Conservation (phyloP, 805 yeast genomes). For the Candida morakotiae region DNA sequence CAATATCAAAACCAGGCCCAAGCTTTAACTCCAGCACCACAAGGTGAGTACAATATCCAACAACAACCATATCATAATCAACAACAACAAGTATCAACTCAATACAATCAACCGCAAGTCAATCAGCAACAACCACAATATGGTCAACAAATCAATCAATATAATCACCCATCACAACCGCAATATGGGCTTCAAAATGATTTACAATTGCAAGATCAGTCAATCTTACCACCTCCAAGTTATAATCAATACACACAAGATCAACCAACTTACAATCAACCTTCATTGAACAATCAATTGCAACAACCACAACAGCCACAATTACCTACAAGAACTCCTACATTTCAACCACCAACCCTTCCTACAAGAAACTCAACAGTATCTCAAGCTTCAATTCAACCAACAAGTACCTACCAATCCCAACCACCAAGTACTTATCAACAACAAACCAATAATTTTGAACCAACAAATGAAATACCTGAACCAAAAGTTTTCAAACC, state of each 20-base stretch:
- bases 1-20: not conserved
- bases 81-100: not conserved
- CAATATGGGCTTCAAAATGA: conserved; percentile 7
- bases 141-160: not conserved
- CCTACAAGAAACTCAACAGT: conserved; percentile 2
- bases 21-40: conserved; percentile 4
- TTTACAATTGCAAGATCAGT: conserved; percentile 3
- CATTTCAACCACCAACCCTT: conserved; percentile 2
- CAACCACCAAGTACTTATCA: not conserved
- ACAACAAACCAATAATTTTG: not conserved
- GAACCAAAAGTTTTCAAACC: conserved; percentile 16
- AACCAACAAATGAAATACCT: conserved; percentile 9
- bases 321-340: conserved; percentile 5
- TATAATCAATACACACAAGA: conserved; percentile 1
- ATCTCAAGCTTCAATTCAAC: too few species aligned
- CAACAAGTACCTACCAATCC: too few species aligned
- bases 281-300: conserved; percentile 4
- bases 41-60: conserved; percentile 3
- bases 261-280: conserved; percentile 5
- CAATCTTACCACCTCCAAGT: conserved; percentile 5
- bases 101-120: conserved; percentile 7
- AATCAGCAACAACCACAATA: conserved; percentile 7
- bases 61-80: not conserved
- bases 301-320: conserved; percentile 4
- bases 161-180: not conserved